These are phyloP conservation scores for Aspergillus pseudotamarii DNA, from an alignment of 2,329 filamentous ascomycete species.

Conservation along the genomic window DNA sequence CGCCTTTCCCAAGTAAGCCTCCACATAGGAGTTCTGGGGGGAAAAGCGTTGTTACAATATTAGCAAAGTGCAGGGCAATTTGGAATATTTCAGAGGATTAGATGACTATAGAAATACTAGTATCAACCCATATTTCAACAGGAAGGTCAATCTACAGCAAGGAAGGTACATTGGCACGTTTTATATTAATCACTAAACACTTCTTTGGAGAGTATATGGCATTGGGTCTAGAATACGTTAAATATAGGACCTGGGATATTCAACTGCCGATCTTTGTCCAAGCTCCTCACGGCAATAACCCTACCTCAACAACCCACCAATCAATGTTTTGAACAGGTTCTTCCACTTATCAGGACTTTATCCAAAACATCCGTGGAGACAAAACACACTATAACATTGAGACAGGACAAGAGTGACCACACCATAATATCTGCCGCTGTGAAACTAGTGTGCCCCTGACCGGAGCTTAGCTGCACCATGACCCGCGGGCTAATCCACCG, in stretches of 20 bases:
- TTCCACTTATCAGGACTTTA: background rate
- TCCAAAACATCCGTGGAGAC: background rate
- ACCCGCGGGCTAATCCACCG: background rate
- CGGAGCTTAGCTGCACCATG: slow-evolving; percentile 3
- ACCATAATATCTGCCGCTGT: background rate
- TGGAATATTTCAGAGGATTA: too few relatives aligned
- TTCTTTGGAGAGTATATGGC: background rate
- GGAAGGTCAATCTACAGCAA: too few relatives aligned
- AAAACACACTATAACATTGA: background rate
- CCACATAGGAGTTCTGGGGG: too few relatives aligned
- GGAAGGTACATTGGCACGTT: background rate
- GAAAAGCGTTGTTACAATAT: too few relatives aligned
- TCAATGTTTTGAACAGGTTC: background rate
- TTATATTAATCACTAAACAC: background rate
- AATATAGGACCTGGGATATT: background rate
- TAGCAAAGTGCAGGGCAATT: too few relatives aligned
- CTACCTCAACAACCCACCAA: background rate
- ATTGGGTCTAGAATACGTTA: background rate
- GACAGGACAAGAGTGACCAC: background rate
- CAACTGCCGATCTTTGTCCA: background rate
- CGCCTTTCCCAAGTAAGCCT: too few relatives aligned
- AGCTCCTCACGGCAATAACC: background rate
- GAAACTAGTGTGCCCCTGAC: slow-evolving; percentile 6
- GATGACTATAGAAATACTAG: too few relatives aligned
- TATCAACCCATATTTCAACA: too few relatives aligned